Conservation (phyloP, 2,329 filamentous ascomycete genomes). For the Colletotrichum phormii region DNA sequence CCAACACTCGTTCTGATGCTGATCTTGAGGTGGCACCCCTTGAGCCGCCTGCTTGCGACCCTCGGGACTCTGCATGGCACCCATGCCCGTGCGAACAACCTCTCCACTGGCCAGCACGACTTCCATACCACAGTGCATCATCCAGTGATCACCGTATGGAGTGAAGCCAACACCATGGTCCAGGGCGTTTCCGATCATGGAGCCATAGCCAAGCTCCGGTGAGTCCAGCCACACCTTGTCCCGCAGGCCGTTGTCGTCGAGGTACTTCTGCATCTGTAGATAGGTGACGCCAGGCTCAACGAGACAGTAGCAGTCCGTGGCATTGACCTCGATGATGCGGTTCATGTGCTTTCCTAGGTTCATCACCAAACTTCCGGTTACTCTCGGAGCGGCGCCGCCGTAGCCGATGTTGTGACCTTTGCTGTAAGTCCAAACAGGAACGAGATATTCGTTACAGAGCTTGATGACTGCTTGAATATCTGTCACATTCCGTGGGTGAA, state of each 20-base stretch:
- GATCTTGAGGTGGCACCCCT: constrained; percentile 44
- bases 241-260: constrained; percentile 53
- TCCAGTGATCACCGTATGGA: constrained; percentile 52
- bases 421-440: constrained; percentile 62
- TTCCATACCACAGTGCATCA: constrained; percentile 55
- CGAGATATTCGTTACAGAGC: constrained; percentile 56
- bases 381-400: constrained; percentile 64
- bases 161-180: constrained; percentile 61
- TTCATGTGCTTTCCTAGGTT: constrained; percentile 67
- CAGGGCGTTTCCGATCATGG: constrained; percentile 57
- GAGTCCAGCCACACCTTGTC: constrained; percentile 56
- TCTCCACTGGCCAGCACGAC: constrained; percentile 58
- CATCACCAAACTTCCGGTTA: constrained; percentile 61
- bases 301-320: constrained; percentile 59
- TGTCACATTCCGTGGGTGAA: constrained; percentile 45
- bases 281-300: constrained; percentile 69
- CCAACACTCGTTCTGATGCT: constrained; percentile 45
- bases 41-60: constrained; percentile 48
- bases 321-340: constrained; percentile 62
- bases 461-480: constrained; percentile 60
- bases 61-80: constrained; percentile 50
- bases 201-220: constrained; percentile 55
- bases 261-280: constrained; percentile 61
- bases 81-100: constrained; percentile 60
- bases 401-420: constrained; percentile 65